A percentile compares a stretch with the other conserved stretches of the same genome.
These are phyloP conservation scores for Solanum virginianum DNA, from an alignment of 257 asterid species.

Conservation along the genomic window DNA sequence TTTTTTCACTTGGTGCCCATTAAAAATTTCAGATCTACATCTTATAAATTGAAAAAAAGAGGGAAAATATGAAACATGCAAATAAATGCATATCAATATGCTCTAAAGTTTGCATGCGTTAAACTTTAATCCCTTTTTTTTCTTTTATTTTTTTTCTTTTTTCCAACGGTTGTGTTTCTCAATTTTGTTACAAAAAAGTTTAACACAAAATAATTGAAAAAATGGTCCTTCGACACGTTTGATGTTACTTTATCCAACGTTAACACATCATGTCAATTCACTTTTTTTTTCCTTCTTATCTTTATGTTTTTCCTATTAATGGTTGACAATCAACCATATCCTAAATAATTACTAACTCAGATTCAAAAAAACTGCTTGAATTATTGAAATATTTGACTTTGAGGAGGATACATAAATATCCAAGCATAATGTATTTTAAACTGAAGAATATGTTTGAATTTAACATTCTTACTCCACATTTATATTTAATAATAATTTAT, in stretches of 20 bases:
- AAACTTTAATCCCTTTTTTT: not conserved
- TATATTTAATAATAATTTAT: not conserved
- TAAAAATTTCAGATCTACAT: not conserved
- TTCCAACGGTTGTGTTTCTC: not conserved
- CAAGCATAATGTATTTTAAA: not conserved
- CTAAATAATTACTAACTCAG: not conserved
- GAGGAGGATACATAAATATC: not conserved
- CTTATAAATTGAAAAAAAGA: not conserved
- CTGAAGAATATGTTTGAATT: not conserved
- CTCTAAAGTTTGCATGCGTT: not conserved
- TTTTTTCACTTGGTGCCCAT: not conserved
- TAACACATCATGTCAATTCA: conserved; percentile 10
- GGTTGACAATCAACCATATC: not conserved
- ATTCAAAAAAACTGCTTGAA: not conserved
- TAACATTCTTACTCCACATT: not conserved
- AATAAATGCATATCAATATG: not conserved
- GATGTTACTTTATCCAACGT: conserved; percentile 18
- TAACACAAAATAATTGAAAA: not conserved
- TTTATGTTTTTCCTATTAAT: not conserved
- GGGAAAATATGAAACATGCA: too few species aligned
- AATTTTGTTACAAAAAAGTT: not conserved
- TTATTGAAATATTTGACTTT: not conserved
- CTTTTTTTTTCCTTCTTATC: not conserved
- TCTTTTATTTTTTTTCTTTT: not conserved
- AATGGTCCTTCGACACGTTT: not conserved